Percentiles rank a stretch among this genome's conserved stretches.
Conservation (phyloP, 345 rosid genomes). For the Gynandropsis gynandra region DNA sequence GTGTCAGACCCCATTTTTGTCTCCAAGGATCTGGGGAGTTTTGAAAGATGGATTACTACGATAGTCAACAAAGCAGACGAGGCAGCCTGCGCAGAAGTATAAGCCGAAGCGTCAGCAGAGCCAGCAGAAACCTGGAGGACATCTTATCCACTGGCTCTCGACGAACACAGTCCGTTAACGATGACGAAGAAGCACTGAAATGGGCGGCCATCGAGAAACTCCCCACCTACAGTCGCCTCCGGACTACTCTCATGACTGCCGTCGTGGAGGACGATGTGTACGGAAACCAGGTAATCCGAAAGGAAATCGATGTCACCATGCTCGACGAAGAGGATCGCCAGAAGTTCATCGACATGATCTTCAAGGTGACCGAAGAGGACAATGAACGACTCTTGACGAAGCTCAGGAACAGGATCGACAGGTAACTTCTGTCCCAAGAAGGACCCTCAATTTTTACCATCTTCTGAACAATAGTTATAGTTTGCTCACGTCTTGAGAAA, state of each 20-base stretch:
- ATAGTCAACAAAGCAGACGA: too few relatives aligned
- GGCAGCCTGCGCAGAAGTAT: conserved; percentile 23
- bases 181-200: conserved; percentile 51
- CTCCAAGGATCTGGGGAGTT: too few relatives aligned
- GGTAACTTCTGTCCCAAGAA: conserved; percentile 32
- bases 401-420: conserved; percentile 47
- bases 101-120: conserved; percentile 42
- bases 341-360: conserved; percentile 39
- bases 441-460: too few relatives aligned
- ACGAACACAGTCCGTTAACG: too few relatives aligned
- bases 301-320: conserved; percentile 40
- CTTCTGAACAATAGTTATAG: too few relatives aligned
- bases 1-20: too few relatives aligned
- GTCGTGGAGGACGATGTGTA: conserved; percentile 18
- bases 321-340: conserved; percentile 39
- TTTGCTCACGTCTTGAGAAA: too few relatives aligned
- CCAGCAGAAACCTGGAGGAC: conserved; percentile 49
- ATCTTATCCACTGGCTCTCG: conserved; percentile 22
- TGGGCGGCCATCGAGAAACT: conserved; percentile 65
- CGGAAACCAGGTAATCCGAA: conserved; percentile 9
- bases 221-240: conserved; percentile 47
- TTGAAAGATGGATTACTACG: too few relatives aligned
- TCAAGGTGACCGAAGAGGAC: conserved; percentile 56
- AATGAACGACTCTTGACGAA: conserved; percentile 43
- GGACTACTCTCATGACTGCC: conserved; percentile 38